Conservation (phyloP, 2,329 filamentous ascomycete species). For the Cercospora zeina region DNA sequence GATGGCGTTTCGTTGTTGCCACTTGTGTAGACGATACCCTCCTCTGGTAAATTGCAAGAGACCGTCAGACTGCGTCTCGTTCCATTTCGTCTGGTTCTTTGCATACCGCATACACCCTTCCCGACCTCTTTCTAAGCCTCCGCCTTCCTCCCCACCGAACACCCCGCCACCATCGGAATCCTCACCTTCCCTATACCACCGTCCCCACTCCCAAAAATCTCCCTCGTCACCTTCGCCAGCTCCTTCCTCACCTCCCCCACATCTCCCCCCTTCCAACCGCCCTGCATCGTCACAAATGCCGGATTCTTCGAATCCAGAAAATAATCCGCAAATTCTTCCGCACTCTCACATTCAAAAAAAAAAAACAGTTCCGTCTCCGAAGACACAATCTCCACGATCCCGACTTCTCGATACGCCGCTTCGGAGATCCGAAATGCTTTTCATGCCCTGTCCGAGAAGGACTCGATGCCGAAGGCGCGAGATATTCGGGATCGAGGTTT, state of each 20-base stretch:
- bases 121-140: not conserved
- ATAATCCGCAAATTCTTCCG: conserved; percentile 20
- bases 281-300: conserved; percentile 13
- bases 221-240: conserved; percentile 13
- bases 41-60: not conserved
- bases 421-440: conserved; percentile 14
- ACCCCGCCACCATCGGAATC: conserved; percentile 12
- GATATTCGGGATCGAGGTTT: conserved; percentile 14
- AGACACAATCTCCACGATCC: conserved; percentile 15
- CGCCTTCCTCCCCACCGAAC: conserved; percentile 14
- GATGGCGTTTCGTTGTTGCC: conserved; percentile 8
- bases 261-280: conserved; percentile 16
- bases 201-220: conserved; percentile 15
- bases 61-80: not conserved
- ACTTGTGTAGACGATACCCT: conserved; percentile 11
- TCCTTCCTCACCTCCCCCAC: conserved; percentile 17
- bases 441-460: conserved; percentile 1
- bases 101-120: not conserved
- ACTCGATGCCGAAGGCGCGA: not conserved
- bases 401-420: conserved; percentile 8
- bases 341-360: conserved; percentile 13
- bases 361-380: conserved; percentile 10
- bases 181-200: not conserved
- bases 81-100: no score
- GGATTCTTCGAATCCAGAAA: conserved; percentile 18